Evolutionary conservation across 345 rosid species (phyloP), one percentile per base, ranked within the genome.

Genomic region (Zanthoxylum bungeanum): DNA sequence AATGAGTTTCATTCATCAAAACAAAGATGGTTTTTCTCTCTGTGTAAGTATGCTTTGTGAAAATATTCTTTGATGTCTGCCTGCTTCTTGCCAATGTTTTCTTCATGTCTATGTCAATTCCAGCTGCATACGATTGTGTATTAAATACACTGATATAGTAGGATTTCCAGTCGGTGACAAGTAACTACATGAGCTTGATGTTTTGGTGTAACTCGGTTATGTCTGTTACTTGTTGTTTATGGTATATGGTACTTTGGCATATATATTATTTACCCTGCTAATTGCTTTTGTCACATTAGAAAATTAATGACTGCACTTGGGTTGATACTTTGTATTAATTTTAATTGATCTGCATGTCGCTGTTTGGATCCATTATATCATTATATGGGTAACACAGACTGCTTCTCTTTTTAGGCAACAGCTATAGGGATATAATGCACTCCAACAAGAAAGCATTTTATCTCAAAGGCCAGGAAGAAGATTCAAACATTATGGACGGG

Each of bases 371-470:
- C 24, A n/a, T 59, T 59, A 58, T 61, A 44, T 83, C 66, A 61
- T 55, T 68, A 66, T 76, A 71, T 67, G 19, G 21, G 24, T 85
- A 57, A 73, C 55, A 28, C 57, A 39, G 46, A 27, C 56, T 65
- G 33, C 60, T 36, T 40, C 57, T 73, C 77, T 78, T 53, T 65
- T 25, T 73, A 92, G 98, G 84, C 76, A 81, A 85, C 78, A 85
- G 89, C 85, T 94, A 92, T 74, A 69, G 86, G 75, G 98, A 94
- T 79, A 79, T 94, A 76, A 77, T 92, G 81, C 93, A 92, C 68
- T 83, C 85, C 70, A 89, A 92, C 84, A 94, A 92, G 89, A 90
- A 76, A 76, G 95, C 97, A 31, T 94, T 92, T 79, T 94, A 92
- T 78, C 76, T 71, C 75, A 85, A 84, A 79, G 92, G 97, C 69